Evolutionary conservation across 2,329 filamentous ascomycete species (phyloP).

Genomic region (Alternaria sp.): DNA sequence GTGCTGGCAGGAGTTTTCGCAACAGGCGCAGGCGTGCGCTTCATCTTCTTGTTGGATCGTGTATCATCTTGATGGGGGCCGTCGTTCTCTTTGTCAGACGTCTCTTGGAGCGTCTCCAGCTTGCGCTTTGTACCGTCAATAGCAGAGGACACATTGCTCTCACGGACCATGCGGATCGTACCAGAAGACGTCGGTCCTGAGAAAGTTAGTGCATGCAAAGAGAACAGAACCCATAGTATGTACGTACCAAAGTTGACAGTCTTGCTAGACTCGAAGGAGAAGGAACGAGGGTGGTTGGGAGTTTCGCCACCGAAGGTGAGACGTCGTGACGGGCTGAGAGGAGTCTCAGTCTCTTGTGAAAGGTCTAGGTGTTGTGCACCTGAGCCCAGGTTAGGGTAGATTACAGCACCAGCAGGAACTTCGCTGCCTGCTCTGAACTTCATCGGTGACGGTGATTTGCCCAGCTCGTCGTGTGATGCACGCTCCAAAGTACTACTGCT

Average conservation of each 20-base stretch:
- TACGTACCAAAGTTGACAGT: constrained; percentile 52
- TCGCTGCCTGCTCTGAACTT: constrained; percentile 48
- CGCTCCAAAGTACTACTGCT: constrained; percentile 71
- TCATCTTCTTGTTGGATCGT: constrained; percentile 48
- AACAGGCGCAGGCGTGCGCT: constrained; percentile 29
- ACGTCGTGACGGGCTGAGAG: constrained; percentile 42
- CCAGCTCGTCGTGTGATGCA: constrained; percentile 40
- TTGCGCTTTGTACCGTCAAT: constrained; percentile 55
- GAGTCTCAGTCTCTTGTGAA: constrained; percentile 33
- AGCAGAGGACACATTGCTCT: constrained; percentile 51
- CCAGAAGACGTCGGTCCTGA: constrained; percentile 46
- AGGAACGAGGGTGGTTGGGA: constrained; percentile 50
- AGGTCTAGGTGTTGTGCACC: constrained; percentile 51
- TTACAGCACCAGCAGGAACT: constrained; percentile 40
- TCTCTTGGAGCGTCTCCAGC: constrained; percentile 48
- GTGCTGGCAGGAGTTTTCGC: constrained; percentile 41
- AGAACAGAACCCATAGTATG: not conserved
- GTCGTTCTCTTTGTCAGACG: constrained; percentile 56
- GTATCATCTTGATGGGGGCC: constrained; percentile 37
- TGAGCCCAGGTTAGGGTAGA: constrained; percentile 41
- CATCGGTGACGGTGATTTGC: constrained; percentile 48
- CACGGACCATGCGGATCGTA: constrained; percentile 55
- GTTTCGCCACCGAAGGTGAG: constrained; percentile 46
- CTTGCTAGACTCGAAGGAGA: constrained; percentile 59
- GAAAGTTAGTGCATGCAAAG: not conserved